These are phyloP conservation scores for Thraustotheca clavata DNA, from an alignment of 352 stramenopile species.

Conservation along the genomic window DNA sequence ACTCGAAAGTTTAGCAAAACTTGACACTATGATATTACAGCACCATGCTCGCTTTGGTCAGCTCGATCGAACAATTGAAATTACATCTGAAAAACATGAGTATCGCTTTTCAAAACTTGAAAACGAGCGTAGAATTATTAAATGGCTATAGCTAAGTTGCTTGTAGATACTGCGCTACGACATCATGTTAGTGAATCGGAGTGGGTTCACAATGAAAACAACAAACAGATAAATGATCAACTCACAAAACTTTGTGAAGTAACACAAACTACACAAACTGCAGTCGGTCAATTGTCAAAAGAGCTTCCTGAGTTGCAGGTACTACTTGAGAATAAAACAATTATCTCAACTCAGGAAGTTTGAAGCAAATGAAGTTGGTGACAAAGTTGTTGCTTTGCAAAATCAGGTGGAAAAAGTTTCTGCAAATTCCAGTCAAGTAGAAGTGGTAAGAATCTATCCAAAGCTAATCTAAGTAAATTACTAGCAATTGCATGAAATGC, in stretches of 20 bases:
- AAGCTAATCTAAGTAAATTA: neutral
- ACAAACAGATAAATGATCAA: slow-evolving; percentile 3
- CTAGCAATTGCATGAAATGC: neutral
- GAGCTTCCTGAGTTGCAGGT: neutral
- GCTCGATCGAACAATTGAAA: neutral
- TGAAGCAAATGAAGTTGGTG: too few relatives aligned
- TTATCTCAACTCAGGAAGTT: too few relatives aligned
- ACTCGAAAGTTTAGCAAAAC: neutral
- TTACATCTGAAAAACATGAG: neutral
- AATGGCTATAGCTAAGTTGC: neutral
- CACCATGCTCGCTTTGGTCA: neutral
- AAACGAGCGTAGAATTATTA: neutral
- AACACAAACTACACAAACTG: neutral
- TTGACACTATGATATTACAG: neutral
- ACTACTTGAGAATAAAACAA: too few relatives aligned
- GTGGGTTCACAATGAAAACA: slow-evolving; percentile 10
- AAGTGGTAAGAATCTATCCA: neutral
- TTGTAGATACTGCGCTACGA: neutral
- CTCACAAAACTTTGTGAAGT: neutral
- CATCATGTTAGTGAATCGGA: neutral
- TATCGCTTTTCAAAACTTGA: slow-evolving; percentile 1
- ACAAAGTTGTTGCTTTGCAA: too few relatives aligned
- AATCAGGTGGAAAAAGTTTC: neutral
- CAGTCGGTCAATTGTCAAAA: neutral
- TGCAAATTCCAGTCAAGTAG: neutral